Conservation (phyloP, 495 filamentous ascomycete genomes). For the Aspergillus sparsus region DNA sequence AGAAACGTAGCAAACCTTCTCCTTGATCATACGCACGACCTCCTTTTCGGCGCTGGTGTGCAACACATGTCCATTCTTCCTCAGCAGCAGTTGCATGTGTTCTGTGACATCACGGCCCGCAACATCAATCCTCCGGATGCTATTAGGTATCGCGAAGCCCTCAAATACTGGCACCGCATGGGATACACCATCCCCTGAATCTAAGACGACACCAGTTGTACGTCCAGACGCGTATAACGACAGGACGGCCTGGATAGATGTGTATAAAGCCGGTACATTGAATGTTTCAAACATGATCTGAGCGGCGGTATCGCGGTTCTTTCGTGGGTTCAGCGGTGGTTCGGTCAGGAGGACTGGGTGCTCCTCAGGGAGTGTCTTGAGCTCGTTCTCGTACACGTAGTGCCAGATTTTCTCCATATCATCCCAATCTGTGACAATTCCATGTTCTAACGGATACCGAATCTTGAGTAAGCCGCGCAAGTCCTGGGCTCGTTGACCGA, state of each 20-base stretch:
- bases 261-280: constrained; percentile 95
- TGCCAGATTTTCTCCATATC: constrained; percentile 99
- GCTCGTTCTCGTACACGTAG: constrained; percentile 74
- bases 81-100: constrained; percentile 84
- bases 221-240: constrained; percentile 95
- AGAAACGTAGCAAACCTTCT: constrained; percentile 88
- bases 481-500: constrained; percentile 89
- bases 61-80: constrained; percentile 91
- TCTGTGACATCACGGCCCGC: constrained; percentile 98
- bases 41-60: constrained; percentile 99
- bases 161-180: constrained; percentile 98
- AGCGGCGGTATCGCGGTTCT: constrained; percentile 93
- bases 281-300: constrained; percentile 99
- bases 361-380: constrained; percentile 97
- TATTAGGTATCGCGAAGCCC: constrained; percentile 94
- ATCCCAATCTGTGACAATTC: constrained; percentile 99
- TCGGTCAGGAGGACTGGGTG: constrained; percentile 97
- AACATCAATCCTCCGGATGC: constrained; percentile 93
- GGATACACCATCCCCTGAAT: constrained; percentile 94
- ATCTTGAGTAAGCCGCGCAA: constrained; percentile 93
- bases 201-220: constrained; percentile 94
- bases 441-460: constrained; percentile 92
- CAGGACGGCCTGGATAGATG: constrained; percentile 94
- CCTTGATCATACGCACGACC: constrained; percentile 94
- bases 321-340: constrained; percentile 91